Evolutionary conservation across 306 rosid genomes (phyloP).

Genomic region (Rosa multiflora): DNA sequence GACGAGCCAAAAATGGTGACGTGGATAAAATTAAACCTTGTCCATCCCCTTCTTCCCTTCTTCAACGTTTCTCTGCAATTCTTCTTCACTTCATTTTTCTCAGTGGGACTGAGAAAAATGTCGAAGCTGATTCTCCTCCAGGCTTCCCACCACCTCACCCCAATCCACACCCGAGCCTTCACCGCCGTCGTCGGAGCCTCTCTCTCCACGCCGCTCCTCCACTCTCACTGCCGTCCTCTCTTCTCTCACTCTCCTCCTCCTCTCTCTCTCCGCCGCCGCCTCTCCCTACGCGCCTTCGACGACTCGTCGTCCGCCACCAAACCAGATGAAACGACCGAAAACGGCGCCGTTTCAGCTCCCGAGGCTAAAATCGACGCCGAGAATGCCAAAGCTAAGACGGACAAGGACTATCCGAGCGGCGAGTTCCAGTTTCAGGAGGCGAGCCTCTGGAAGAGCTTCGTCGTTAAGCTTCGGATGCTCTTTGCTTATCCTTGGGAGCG

Average conservation of each 20-base stretch:
- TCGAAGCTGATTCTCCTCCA: constrained; percentile 57
- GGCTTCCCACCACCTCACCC: constrained; percentile 39
- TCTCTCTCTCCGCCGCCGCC: constrained; percentile 18
- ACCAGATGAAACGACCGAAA: neutral
- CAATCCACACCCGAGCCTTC: constrained; percentile 28
- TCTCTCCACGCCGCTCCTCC: constrained; percentile 18
- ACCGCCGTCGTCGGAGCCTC: constrained; percentile 18
- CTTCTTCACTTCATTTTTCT: neutral
- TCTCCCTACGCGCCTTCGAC: constrained; percentile 55
- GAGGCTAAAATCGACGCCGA: constrained; percentile 20
- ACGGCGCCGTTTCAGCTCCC: neutral
- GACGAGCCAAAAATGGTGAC: constrained; percentile 17
- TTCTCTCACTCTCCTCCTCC: constrained; percentile 28
- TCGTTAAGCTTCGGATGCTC: constrained; percentile 73
- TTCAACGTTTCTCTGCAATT: neutral
- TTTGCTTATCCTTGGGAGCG: constrained; percentile 86
- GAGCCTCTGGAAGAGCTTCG: constrained; percentile 54
- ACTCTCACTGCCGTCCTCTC: constrained; percentile 20
- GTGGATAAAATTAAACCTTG: constrained; percentile 39
- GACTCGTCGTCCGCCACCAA: constrained; percentile 27
- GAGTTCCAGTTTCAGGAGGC: constrained; percentile 56
- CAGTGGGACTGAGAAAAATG: constrained; percentile 30
- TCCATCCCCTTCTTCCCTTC: neutral
- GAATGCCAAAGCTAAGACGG: constrained; percentile 22
- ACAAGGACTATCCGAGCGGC: constrained; percentile 58